Evolutionary conservation across 2,329 filamentous ascomycete genomes (phyloP), one percentile per base, ranked within the genome.

Genomic region (Trichophyton schoenleinii): DNA sequence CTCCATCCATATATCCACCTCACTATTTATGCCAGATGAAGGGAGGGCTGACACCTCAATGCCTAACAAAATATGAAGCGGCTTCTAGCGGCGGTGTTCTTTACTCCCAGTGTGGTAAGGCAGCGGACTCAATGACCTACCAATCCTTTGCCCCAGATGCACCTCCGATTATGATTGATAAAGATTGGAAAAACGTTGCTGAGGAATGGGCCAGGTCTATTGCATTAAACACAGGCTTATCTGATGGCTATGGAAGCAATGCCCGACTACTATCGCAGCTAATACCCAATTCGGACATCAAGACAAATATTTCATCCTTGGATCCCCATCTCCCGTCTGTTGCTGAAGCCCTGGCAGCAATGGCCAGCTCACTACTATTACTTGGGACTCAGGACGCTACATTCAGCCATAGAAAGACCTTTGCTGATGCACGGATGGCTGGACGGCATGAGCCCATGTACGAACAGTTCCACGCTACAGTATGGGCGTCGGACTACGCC

Each of bases 341-440:
- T n/a, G 85, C 83, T 0, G 89, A 94, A 71, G 85, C 86, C 0
- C 70, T 94, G 0, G 87, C 88, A 0, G 87, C 89, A 0, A 79
- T 91, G 67, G 81, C 82, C 0, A 83, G 83, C 3, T 85, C 82
- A 41, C 89, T 87, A 0, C 71, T 91, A 0, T 78, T 91, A 7
- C 77, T 85, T 49, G 79, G 82, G 7, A 74, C 83, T 1, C 72
- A 81, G 7, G 78, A 82, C 61, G 75, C 85, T 0, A 84, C 86
- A 0, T 89, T 87, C 67, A 75, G 79, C 0, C 81, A 83, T 42
- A 79, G 72, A 60, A 38, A 25, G 4, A 58, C n/a, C 13, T 58
- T 41, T 25, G 31, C 31, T 8, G 55, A 41, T 6, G 55, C 31
- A 11, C 44, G 57, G 53, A 20, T 57, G 73, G 74, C 9, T 79